Percentiles rank a stretch among this genome's conserved stretches.
These are phyloP conservation scores for Lasiosphaeria hispida DNA, from an alignment of 495 filamentous ascomycete genomes.

Conservation along the genomic window DNA sequence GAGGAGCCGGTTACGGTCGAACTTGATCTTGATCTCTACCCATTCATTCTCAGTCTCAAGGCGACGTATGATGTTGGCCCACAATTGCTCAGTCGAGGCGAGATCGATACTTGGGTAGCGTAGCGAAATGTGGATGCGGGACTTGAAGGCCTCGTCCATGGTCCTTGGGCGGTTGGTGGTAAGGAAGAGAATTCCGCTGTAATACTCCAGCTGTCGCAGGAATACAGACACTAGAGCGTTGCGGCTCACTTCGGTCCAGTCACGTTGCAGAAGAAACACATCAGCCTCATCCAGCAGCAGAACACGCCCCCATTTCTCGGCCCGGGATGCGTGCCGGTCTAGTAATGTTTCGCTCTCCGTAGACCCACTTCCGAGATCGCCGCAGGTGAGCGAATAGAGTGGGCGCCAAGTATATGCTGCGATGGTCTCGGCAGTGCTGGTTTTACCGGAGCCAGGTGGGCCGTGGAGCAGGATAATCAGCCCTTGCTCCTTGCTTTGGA, in stretches of 20 bases:
- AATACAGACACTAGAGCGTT: constrained; percentile 4
- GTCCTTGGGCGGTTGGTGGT: not conserved
- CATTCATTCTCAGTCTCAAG: constrained; percentile 14
- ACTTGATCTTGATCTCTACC: constrained; percentile 11
- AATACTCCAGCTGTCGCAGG: constrained; percentile 6
- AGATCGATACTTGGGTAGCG: constrained; percentile 39
- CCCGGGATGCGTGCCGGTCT: not conserved
- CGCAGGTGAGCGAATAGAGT: not conserved
- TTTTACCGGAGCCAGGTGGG: not conserved
- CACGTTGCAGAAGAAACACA: not conserved
- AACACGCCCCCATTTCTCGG: not conserved
- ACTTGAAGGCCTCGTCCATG: constrained; percentile 3
- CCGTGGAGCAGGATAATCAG: constrained; percentile 4
- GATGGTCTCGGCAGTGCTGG: constrained; percentile 1
- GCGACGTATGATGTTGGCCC: constrained; percentile 10
- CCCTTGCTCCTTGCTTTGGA: constrained; percentile 4
- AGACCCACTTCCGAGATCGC: not conserved
- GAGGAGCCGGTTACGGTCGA: constrained; percentile 15
- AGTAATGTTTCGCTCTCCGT: not conserved
- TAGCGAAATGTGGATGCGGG: constrained; percentile 26
- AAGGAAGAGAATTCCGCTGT: not conserved
- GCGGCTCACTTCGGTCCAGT: not conserved
- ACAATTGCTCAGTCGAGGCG: constrained; percentile 9
- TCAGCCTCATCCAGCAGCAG: constrained; percentile 4
- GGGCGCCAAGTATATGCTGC: not conserved